phyloP scores from a whole-genome alignment of 345 rosid genomes.

The Populus simonii region DNA sequence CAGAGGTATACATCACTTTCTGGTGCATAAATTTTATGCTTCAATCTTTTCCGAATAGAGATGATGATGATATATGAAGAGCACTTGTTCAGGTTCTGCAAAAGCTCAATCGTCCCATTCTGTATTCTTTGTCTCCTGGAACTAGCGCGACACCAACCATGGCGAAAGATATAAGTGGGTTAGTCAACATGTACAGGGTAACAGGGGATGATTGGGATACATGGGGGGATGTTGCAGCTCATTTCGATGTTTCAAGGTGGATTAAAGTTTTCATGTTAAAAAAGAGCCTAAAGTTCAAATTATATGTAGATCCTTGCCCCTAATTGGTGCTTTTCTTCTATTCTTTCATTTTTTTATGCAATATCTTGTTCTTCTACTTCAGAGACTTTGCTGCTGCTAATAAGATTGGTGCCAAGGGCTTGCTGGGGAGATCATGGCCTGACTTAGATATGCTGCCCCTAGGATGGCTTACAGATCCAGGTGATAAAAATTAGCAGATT shows the following conservation, averaged over 20 bases:
- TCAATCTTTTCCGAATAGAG: constrained; percentile 3
- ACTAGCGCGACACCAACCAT: constrained; percentile 68
- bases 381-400: constrained; percentile 65
- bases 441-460: constrained; percentile 91
- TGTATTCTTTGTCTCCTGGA: constrained; percentile 92
- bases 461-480: constrained; percentile 89
- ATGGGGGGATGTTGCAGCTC: constrained; percentile 76
- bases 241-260: constrained; percentile 80
- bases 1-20: constrained; percentile 42
- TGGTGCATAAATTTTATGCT: constrained; percentile 5
- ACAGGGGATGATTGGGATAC: constrained; percentile 97
- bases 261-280: constrained; percentile 7
- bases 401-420: constrained; percentile 65
- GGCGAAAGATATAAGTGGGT: constrained; percentile 67
- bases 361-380: constrained; percentile 21
- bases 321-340: constrained; percentile 7
- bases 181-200: constrained; percentile 81
- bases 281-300: constrained; percentile 4
- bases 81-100: constrained; percentile 55
- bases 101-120: constrained; percentile 62
- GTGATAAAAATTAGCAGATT: constrained; percentile 28
- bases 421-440: constrained; percentile 82
- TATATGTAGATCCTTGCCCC: not conserved
- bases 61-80: constrained; percentile 14
- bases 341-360: not conserved